A percentile compares a stretch with the other conserved stretches of the same genome.
Evolutionary conservation across 768 basidiomycete species (phyloP).

Genomic region (Boletus reticuloceps): DNA sequence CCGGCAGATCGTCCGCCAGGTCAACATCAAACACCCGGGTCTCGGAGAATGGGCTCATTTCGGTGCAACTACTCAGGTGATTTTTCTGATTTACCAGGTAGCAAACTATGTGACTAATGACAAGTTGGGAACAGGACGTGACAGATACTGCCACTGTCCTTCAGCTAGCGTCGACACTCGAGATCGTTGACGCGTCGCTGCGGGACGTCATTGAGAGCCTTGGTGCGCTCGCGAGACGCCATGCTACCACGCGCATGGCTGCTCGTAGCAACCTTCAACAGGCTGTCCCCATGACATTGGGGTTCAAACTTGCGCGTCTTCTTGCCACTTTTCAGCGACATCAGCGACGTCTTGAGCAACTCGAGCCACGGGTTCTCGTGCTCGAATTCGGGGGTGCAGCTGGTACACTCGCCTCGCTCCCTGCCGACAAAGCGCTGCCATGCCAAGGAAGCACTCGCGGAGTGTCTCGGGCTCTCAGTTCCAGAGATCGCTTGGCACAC

Average conservation of each 20-base stretch:
- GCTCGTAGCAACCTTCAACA: slow-evolving; percentile 48
- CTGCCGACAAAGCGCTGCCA: slow-evolving; percentile 31
- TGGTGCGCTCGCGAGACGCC: slow-evolving; percentile 25
- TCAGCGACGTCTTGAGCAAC: slow-evolving; percentile 35
- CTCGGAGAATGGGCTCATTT: slow-evolving; percentile 49
- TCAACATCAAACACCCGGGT: slow-evolving; percentile 32
- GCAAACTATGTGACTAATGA: neutral
- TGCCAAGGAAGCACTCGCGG: slow-evolving; percentile 26
- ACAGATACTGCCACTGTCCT: slow-evolving; percentile 47
- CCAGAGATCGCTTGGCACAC: slow-evolving; percentile 38
- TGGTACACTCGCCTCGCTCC: slow-evolving; percentile 44
- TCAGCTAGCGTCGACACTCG: slow-evolving; percentile 40
- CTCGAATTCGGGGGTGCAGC: slow-evolving; percentile 46
- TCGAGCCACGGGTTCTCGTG: slow-evolving; percentile 37
- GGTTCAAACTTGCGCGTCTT: slow-evolving; percentile 46
- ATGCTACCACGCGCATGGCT: slow-evolving; percentile 43
- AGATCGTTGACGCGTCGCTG: slow-evolving; percentile 31
- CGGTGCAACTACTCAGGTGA: slow-evolving; percentile 48
- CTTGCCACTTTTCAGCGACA: slow-evolving; percentile 43
- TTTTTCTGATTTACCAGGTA: neutral
- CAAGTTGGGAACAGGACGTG: slow-evolving; percentile 36
- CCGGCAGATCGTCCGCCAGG: slow-evolving; percentile 40
- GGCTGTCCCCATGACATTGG: slow-evolving; percentile 46
- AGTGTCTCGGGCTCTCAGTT: slow-evolving; percentile 14
- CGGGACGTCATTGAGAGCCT: slow-evolving; percentile 30